phyloP scores from a whole-genome alignment of 2,329 filamentous ascomycete species.

The Coniochaeta sp. region DNA sequence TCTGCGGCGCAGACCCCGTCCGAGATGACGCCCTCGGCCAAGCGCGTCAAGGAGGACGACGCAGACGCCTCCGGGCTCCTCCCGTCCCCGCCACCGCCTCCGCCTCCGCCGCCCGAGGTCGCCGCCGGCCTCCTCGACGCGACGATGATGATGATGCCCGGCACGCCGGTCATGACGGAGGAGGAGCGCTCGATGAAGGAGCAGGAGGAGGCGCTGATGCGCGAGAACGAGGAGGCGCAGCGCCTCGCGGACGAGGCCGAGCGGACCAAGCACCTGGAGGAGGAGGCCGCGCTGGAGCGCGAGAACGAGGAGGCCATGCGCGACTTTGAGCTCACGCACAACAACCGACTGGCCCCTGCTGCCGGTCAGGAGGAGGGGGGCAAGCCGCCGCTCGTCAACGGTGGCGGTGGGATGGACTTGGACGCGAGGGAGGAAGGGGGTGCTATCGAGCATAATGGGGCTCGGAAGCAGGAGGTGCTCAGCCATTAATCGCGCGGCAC shows the following conservation, averaged over 20 bases:
- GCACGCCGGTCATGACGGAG: conserved; percentile 25
- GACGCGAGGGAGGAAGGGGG: not conserved
- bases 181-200: conserved; percentile 38
- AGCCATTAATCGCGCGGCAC: conserved; percentile 11
- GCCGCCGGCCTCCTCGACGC: no score
- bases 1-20: conserved; percentile 40
- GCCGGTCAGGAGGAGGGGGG: not conserved
- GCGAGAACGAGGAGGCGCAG: conserved; percentile 48
- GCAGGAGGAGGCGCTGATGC: conserved; percentile 42
- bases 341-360: conserved; percentile 12
- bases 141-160: no score
- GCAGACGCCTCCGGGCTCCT: no score
- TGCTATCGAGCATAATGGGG: conserved; percentile 7
- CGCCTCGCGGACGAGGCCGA: conserved; percentile 40
- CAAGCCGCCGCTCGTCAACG: not conserved
- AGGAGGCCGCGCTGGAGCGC: conserved; percentile 26
- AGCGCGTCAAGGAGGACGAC: conserved; percentile 43
- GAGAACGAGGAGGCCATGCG: conserved; percentile 31
- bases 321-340: conserved; percentile 21
- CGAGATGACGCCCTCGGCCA: conserved; percentile 49
- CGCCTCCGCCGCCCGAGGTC: conserved; percentile 31
- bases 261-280: conserved; percentile 4
- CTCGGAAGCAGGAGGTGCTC: conserved; percentile 12
- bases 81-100: conserved; percentile 38
- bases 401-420: not conserved